Evolutionary conservation across 192 early-diverging fungal genomes (phyloP).

Genomic region (Obelidium mucronatum): DNA sequence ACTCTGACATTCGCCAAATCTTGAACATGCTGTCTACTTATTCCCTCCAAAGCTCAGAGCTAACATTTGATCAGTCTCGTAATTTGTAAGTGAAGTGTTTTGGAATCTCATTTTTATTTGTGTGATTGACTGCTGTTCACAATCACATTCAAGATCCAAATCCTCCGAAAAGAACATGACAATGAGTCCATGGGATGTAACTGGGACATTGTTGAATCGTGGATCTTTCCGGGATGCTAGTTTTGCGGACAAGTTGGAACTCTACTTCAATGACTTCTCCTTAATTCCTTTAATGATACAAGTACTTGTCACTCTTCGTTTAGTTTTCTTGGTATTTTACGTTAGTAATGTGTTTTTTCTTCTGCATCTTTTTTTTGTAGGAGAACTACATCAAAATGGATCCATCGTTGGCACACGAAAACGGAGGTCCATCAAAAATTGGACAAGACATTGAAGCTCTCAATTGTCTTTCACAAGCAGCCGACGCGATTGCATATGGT

Average conservation of each 20-base stretch:
- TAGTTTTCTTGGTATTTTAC: background rate
- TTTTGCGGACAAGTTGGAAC: conserved; percentile 81
- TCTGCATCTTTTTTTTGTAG: no score
- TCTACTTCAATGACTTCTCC: conserved; percentile 91
- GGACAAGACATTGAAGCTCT: conserved; percentile 53
- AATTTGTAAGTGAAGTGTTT: conserved; percentile 59
- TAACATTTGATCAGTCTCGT: conserved; percentile 87
- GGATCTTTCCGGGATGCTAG: conserved; percentile 53
- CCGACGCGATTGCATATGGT: conserved; percentile 84
- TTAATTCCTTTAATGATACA: conserved; percentile 94
- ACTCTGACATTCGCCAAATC: conserved; percentile 95
- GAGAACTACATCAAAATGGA: conserved; percentile 87
- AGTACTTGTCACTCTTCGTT: conserved; percentile 49
- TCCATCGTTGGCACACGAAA: conserved; percentile 57
- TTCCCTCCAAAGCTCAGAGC: conserved; percentile 65
- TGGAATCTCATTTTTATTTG: no score
- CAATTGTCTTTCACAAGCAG: conserved; percentile 76
- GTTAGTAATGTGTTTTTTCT: conserved; percentile 7
- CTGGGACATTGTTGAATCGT: conserved; percentile 65
- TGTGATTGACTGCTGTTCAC: background rate
- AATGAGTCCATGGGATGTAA: conserved; percentile 79
- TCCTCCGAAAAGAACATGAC: conserved; percentile 68
- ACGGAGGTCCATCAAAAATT: conserved; percentile 26
- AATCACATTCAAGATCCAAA: conserved; percentile 16
- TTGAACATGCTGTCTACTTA: conserved; percentile 95